Evolutionary conservation across 2,329 filamentous ascomycete species (phyloP), one percentile per base, ranked within the genome.

Genomic region (Fusarium vanettenii): DNA sequence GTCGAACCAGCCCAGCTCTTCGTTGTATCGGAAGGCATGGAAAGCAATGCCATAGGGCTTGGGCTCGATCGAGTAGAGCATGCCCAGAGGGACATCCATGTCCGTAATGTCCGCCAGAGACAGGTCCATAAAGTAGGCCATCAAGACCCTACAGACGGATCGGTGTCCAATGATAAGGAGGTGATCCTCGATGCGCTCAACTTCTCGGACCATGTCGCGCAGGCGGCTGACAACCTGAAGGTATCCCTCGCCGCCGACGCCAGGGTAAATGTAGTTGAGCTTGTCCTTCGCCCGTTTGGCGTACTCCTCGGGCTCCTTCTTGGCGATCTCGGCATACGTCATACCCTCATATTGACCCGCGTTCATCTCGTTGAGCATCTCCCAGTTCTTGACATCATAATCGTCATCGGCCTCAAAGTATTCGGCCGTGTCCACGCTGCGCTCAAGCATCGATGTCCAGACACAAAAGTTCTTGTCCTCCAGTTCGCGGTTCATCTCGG

Each of bases 1-100:
- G 69, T 97, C 92, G 79, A 99, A 99, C 89, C 92, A 95, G 72
- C 93, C 91, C 22, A 86, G 89, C 4, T 89, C 87, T 72, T 94
- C 90, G 80, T 98, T 94, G 85, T 98, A 99, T 71, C 92, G 91
- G 87, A 97, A 99, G 1, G 95, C 96, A 82, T 97, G 96, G 86
- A 98, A 98, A 71, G 98, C 96, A 68, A 98, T 95, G 16, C 97
- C 97, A 77, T 99, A 99, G 1, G 97, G 97, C 87, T 98, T 98
- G 37, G 97, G 97, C 84, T 99, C 96, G 57, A 99, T 93, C 77
- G 95, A 94, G 82, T 97, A 99, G 9, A 98, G 88, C 87, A 98
- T 95, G 20, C 97, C 97, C 59, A 99, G 87, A 1, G 97, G 97
- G 55, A 98, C 94, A 80, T 98, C 96, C 71, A 99, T 89, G 78